Percentiles rank a stretch among this genome's conserved stretches.
Evolutionary conservation across 2,329 filamentous ascomycete genomes (phyloP).

Genomic region (Penicillium sp.): DNA sequence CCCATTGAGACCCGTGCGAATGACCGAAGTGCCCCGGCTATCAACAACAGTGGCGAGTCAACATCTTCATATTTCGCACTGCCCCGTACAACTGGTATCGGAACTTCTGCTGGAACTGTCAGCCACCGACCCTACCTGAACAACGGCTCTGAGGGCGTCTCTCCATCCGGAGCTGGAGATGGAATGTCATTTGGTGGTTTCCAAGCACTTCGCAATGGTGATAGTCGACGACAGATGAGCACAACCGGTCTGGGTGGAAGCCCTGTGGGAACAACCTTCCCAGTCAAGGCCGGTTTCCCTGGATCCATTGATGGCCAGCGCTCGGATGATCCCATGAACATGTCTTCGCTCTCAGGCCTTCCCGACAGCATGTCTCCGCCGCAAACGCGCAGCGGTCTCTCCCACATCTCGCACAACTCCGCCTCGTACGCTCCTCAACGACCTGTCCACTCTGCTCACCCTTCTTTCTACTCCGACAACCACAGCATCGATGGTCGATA

Average conservation of each 20-base stretch:
- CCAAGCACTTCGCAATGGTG: slow-evolving; percentile 37
- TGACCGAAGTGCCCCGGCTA: slow-evolving; percentile 43
- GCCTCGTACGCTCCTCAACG: slow-evolving; percentile 38
- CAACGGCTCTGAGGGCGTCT: slow-evolving; percentile 36
- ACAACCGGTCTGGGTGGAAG: slow-evolving; percentile 36
- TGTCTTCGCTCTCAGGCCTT: slow-evolving; percentile 35
- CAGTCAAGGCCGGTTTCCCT: slow-evolving; percentile 35
- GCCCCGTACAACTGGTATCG: slow-evolving; percentile 51
- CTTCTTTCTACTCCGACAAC: slow-evolving; percentile 45
- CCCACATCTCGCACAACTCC: slow-evolving; percentile 42
- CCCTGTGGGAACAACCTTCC: slow-evolving; percentile 36
- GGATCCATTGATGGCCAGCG: slow-evolving; percentile 34
- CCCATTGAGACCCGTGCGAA: slow-evolving; percentile 61
- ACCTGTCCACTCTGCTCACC: slow-evolving; percentile 42
- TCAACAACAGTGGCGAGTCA: slow-evolving; percentile 49
- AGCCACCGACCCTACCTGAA: slow-evolving; percentile 41
- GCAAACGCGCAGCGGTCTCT: slow-evolving; percentile 30
- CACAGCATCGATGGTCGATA: slow-evolving; percentile 39
- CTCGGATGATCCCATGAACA: slow-evolving; percentile 36
- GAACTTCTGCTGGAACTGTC: slow-evolving; percentile 27
- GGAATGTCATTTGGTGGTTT: slow-evolving; percentile 36
- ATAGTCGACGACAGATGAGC: slow-evolving; percentile 38
- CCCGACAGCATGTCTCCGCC: slow-evolving; percentile 34
- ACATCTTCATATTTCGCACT: slow-evolving; percentile 51
- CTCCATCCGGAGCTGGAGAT: slow-evolving; percentile 41